Base-by-base conservation (phyloP, 306 rosid species). In the Rosa multiflora region DNA sequence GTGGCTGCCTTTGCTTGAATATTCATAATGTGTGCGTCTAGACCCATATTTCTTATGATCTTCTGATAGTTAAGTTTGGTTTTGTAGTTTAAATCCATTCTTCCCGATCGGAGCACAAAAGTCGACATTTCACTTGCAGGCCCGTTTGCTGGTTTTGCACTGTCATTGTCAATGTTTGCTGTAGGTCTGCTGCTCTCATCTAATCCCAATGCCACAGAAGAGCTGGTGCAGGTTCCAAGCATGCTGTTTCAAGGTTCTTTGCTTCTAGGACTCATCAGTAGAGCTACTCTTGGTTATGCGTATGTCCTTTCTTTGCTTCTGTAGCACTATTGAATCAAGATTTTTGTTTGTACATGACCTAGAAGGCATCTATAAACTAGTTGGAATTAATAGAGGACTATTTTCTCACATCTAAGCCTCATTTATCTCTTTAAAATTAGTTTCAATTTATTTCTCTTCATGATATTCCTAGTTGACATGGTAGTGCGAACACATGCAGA, bases 241-340 rank as follows among this genome's bases (percentile, higher is more conserved):
- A 85, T 77, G 84, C 83, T 95, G 90, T 95, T 95, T 88, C 98
- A 95, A 87, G 98, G 97, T 84, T 95, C 99, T 83, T 83, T 95
- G 92, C 97, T 95, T 80, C 97, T 95, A 83, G 99, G 99, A 82
- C 91, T 95, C 87, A 90, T 95, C 89, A 91, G 98, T 87, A 93
- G 99, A 90, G 99, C 94, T 58, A 95, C 92, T 23, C 99, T 95
- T 80, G 99, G 99, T 84, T 95, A 90, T 88, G 89, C 89, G 99
- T 95, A 91, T 76, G 97, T 83, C 82, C 88, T 80, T 64, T 29
- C 74, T 85, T 58, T 73, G 67, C 76, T 76, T 87, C 63, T 78
- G 53, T 62, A 20, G 14, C 51, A 74, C 78, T 63, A 58, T 66
- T 72, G 69, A 62, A 52, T 48, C 23, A 12, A 52, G 39, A 32